phyloP scores from a whole-genome alignment of 352 stramenopile species.

The Pythium brassicae region DNA sequence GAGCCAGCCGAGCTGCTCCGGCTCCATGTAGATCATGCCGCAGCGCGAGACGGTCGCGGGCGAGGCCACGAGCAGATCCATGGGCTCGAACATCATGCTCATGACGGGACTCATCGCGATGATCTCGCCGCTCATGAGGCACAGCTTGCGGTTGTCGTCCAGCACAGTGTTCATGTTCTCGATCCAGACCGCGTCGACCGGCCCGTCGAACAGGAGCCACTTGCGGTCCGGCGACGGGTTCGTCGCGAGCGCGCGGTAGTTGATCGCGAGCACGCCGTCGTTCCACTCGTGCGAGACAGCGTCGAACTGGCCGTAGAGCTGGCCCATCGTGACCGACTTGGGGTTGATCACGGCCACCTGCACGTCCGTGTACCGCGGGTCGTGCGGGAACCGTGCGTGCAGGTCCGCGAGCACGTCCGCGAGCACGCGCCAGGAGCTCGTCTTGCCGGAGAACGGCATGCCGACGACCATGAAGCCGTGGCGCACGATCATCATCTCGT shows the following conservation, averaged over 20 bases:
- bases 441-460: constrained; percentile 94
- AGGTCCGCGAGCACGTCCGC: constrained; percentile 84
- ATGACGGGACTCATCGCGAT: constrained; percentile 93
- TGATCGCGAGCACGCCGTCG: constrained; percentile 92
- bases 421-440: constrained; percentile 86
- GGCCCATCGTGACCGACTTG: constrained; percentile 91
- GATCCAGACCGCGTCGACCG: constrained; percentile 93
- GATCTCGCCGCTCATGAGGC: constrained; percentile 92
- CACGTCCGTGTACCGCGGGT: constrained; percentile 71
- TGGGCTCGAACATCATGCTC: constrained; percentile 96
- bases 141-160: constrained; percentile 94
- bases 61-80: constrained; percentile 92
- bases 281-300: constrained; percentile 94
- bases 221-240: constrained; percentile 77
- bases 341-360: constrained; percentile 89
- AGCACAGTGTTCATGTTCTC: constrained; percentile 96
- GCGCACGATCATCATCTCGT: constrained; percentile 96
- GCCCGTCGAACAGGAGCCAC: constrained; percentile 93
- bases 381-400: constrained; percentile 60
- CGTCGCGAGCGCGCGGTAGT: constrained; percentile 84
- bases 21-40: constrained; percentile 95
- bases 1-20: constrained; percentile 87
- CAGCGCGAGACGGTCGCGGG: constrained; percentile 91
- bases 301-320: constrained; percentile 94
- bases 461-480: constrained; percentile 96